A percentile compares a stretch with the other conserved stretches of the same genome.
phyloP scores from a whole-genome alignment of 306 rosid genomes.

The Hippophae gyantsensis region DNA sequence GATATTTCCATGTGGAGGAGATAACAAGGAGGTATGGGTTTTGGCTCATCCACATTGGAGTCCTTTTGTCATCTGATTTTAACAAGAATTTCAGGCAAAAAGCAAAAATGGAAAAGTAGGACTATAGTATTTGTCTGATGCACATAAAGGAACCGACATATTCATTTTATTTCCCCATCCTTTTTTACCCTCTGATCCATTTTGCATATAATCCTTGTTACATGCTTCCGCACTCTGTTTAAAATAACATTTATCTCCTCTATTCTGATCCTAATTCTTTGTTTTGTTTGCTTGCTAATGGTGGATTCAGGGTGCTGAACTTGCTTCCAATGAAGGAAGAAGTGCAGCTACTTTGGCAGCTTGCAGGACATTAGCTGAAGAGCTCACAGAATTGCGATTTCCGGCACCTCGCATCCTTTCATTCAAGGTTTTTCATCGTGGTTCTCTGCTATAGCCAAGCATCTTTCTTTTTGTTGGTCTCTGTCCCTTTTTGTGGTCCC shows the following conservation, averaged over 20 bases:
- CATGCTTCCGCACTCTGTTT: no score
- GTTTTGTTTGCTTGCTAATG: slow-evolving; percentile 11
- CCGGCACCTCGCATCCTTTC: slow-evolving; percentile 98
- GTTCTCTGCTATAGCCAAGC: neutral
- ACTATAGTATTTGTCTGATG: neutral
- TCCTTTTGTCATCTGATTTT: neutral
- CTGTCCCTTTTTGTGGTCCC: no score
- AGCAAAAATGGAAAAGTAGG: neutral
- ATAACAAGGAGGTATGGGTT: neutral
- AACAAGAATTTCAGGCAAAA: neutral
- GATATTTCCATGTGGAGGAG: neutral
- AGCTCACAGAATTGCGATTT: slow-evolving; percentile 76
- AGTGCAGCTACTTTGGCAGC: slow-evolving; percentile 96
- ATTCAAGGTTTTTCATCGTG: slow-evolving; percentile 51
- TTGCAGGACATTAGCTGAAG: slow-evolving; percentile 97
- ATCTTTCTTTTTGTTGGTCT: neutral
- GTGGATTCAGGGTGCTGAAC: slow-evolving; percentile 82
- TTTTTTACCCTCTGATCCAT: no score
- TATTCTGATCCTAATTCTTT: neutral
- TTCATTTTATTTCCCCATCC: no score
- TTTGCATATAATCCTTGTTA: no score
- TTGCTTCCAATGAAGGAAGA: slow-evolving; percentile 77
- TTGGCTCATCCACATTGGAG: neutral
- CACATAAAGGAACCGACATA: neutral
- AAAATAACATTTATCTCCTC: no score